Evolutionary conservation across 768 basidiomycete species (phyloP), one percentile per base, ranked within the genome.

Genomic region (Phaffia tasmanica): DNA sequence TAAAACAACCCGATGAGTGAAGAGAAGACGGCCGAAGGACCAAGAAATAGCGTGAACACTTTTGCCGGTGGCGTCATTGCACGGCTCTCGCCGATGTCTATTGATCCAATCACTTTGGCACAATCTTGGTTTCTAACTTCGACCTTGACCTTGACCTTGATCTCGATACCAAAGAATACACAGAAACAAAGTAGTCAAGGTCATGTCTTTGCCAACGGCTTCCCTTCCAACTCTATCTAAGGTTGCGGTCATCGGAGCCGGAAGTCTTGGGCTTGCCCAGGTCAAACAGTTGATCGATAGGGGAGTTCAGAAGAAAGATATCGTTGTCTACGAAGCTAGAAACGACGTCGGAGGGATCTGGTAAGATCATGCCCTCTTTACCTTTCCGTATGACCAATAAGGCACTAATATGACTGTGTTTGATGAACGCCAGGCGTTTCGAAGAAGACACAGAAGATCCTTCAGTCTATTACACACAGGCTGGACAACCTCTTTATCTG

Each of bases 301-400:
- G 5, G 64, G 64, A 11, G 57, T 65, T 7, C n/a, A 18, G 16
- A 57, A 42, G 23, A 57, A 49, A 3, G 30, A 65, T 15, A 60
- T 65, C n/a, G 58, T 65, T 21, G 57, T 16, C 2, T 65, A 47
- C 35, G 64, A 65, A n/a, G 64, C 64, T 8, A 48, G 64, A 14
- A 23, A 59, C 21, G 64, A 65, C 15, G 64, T 65, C 50, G 64
- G 64, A n/a, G 64, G 64, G 9, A 47, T 57, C 2, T 65, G 64
- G 64, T 65, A 1, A 30, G 64, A 35, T 19, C 32, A 42, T 25
- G 19, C 53, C 6, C 25, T n/a, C 29, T 32, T 50, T 4, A 14
- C 14, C 16, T 2, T 5, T 30, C 25, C 3, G 6, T 23, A 30
- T 1, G 47, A 29, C 27, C 16, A 53, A 25, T 48, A 3, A 42